Evolutionary conservation across 768 basidiomycete species (phyloP), one percentile per base, ranked within the genome.

Genomic region (Hebeloma cylindrosporum): DNA sequence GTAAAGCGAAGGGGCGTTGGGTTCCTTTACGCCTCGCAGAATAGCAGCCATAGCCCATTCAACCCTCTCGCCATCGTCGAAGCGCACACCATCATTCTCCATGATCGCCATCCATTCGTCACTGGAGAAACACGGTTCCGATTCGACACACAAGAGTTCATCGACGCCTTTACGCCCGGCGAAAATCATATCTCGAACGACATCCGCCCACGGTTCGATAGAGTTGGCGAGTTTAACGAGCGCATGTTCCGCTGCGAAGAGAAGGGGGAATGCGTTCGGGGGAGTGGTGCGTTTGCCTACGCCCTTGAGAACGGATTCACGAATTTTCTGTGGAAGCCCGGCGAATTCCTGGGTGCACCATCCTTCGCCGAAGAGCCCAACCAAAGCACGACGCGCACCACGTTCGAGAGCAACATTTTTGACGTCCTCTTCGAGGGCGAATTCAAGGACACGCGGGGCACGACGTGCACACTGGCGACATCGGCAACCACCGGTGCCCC

Each of bases 311-410:
- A 94, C 67, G 10, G 68, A 69, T 17, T 87, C 82, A 28, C 86
- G 77, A 14, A 80, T 72, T 51, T 83, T 83, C 44, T 73, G 74
- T 2, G 82, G 73, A 2, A 95, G 71, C 0, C 67, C 63, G 0
- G 88, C 88, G 54, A 97, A 88, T 43, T 96, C 93, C 27, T 77
- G 62, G 0, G 79, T 85, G 62, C 82, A 85, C 94, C 93, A 96
- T 2, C 88, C 86, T 51, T 91, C 88, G 4, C 91, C 92, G 58
- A 90, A 97, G 22, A 90, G 74, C 0, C 84, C 83, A 0, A 93
- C 83, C 5, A 97, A 70, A 9, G 86, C 89, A 4, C 83, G 72
- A 9, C 88, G 73, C 0, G 88, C 82, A 0, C 84, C 84, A 4
- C 81, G 72, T 29, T 88, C 84, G 3, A 97, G 77, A 27, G 77